Base-by-base conservation (phyloP, 148 eudicot species). In the Simmondsia chinensis region DNA sequence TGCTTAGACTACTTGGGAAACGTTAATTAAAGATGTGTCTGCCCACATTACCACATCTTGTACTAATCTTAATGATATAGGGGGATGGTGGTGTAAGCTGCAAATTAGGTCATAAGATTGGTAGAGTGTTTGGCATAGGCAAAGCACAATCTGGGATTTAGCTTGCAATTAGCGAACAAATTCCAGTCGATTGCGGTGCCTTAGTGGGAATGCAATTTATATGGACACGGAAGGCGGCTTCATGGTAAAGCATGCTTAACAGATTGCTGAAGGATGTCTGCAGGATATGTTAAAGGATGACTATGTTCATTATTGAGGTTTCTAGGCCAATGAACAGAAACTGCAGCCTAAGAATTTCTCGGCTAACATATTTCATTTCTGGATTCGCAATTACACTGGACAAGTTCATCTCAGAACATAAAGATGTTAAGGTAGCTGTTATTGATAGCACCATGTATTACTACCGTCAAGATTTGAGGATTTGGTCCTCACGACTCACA, bases 101-200 rank as follows among this genome's bases (percentile, higher is more conserved):
- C 78, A 82, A 65, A 69, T 79, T 85, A 77, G 94, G 85, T 45
- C 85, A 95, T 45, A 95, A 91, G 66, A 74, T 91, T 48, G 97
- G 97, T 68, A 95, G 97, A 60, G 73, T 76, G 22, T 88, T 95
- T 40, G 95, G 97, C 53, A 89, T 89, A 34, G 97, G 97, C 59
- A 89, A 89, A 79, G 85, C 95, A 55, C 97, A 89, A 61, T 54
- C 85, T 7, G 95, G 97, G 82, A 89, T 85, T 67, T 95, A 85
- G 63, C 95, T 89, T 56, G 97, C 88, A 13, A 59, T 89, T 23
- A 89, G 85, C 52, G 95, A 79, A 48, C 97, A 89, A 75, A 81
- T 81, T 49, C 97, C 97, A 16, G 64, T 52, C 47, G 74, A 67
- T 21, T 72, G 60, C 65, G 95, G 94, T 41, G 97, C 95, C 74